Evolutionary conservation across 1,139 yeast genomes (phyloP).

Genomic region (Yamadazyma dushanensis): DNA sequence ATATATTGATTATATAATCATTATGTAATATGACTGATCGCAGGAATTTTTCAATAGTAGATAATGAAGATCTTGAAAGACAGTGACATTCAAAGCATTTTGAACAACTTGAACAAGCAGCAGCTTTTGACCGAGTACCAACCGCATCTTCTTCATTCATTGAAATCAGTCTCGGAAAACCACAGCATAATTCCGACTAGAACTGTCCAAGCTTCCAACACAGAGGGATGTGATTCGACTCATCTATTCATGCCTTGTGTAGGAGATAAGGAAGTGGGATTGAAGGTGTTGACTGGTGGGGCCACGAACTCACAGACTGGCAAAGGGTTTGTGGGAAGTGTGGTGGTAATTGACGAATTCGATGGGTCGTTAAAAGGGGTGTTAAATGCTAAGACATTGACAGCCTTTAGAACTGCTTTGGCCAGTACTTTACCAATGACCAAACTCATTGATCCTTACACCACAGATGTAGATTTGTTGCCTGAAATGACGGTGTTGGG

Average conservation of each 20-base stretch:
- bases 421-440: conserved; percentile 52
- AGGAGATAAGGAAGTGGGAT: conserved; percentile 47
- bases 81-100: conserved; percentile 3
- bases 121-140: conserved; percentile 26
- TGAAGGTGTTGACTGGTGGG: conserved; percentile 53
- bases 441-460: conserved; percentile 25
- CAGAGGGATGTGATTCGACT: conserved; percentile 32
- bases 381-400: conserved; percentile 57
- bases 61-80: conserved; percentile 13
- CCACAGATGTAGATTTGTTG: conserved; percentile 13
- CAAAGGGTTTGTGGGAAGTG: conserved; percentile 53
- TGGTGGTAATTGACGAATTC: conserved; percentile 48
- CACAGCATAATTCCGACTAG: conserved; percentile 40
- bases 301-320: conserved; percentile 33
- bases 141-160: conserved; percentile 27
- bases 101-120: conserved; percentile 11
- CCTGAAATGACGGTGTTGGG: conserved; percentile 52
- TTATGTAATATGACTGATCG: no score
- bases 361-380: conserved; percentile 56
- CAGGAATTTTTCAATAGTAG: no score
- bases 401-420: conserved; percentile 70
- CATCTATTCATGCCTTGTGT: conserved; percentile 69
- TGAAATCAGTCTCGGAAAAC: conserved; percentile 20
- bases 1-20: no score
- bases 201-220: conserved; percentile 28